Evolutionary conservation across 2,329 filamentous ascomycete species (phyloP).

Genomic region (Chaetoscypha palmicola): DNA sequence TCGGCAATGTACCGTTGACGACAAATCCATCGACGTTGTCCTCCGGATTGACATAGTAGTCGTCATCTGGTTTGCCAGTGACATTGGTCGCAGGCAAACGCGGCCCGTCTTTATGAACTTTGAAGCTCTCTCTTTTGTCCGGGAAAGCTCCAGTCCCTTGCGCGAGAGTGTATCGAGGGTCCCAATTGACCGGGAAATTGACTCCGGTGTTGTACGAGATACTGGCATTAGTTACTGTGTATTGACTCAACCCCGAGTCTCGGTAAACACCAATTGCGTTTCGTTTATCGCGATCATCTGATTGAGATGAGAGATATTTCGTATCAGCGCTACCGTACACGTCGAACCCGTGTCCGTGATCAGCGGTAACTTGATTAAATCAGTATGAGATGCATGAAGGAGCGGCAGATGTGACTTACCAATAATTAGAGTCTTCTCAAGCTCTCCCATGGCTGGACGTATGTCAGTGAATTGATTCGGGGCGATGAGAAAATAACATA

Average conservation of each 20-base stretch:
- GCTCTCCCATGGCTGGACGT: no score
- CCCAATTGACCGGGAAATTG: conserved; percentile 79
- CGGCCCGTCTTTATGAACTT: conserved; percentile 59
- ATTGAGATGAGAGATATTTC: conserved; percentile 61
- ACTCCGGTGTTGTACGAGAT: conserved; percentile 64
- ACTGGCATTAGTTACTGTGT: conserved; percentile 51
- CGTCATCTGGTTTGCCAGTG: conserved; percentile 41
- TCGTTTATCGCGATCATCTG: conserved; percentile 64
- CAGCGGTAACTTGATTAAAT: conserved; percentile 71
- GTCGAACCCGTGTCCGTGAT: conserved; percentile 85
- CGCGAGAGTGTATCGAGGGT: conserved; percentile 74
- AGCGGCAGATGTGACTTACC: no score
- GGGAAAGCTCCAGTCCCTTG: conserved; percentile 65
- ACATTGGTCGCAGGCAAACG: conserved; percentile 53
- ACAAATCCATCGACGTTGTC: conserved; percentile 62
- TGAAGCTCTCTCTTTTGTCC: conserved; percentile 71
- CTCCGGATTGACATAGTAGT: conserved; percentile 61
- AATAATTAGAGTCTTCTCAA: conserved; percentile 71
- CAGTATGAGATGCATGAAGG: no score
- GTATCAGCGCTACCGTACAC: conserved; percentile 80
- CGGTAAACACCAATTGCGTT: conserved; percentile 67
- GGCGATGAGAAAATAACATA: no score
- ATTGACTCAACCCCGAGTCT: conserved; percentile 68
- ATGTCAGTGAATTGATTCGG: no score
- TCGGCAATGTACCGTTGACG: conserved; percentile 67